Base-by-base conservation (phyloP, 352 stramenopile genomes). In the Globisporangium recalcitrans region DNA sequence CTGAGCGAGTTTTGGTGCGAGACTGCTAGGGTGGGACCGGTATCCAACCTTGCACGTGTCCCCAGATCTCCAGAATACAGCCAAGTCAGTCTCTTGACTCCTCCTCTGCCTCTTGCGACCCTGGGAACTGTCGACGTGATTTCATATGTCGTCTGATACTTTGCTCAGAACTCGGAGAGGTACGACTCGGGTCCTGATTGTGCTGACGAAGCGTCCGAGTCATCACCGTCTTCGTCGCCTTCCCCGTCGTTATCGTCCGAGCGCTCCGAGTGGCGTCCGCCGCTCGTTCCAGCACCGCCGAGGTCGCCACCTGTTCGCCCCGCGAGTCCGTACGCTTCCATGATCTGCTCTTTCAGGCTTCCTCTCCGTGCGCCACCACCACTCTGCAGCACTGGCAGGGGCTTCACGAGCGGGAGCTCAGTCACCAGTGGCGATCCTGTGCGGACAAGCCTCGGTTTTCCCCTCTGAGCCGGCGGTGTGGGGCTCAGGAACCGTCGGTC, bases 161-260 rank as follows among this genome's bases (percentile, higher is more conserved):
- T n/a, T 47, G 19, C 11, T 85, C 71, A 72, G 63, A 75, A 76
- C 22, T 70, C 70, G 4, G 68, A 69, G 3, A 59, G 49, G 44
- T 74, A 69, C 5, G 74, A 71, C 59, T 60, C 52, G 4, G 72
- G 72, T 34, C 77, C 61, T 0, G 73, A 83, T 21, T 64, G 55
- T 4, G 48, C 60, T 10, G 38, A 46, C 24, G 68, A 78, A 4
- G 54, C 55, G 3, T 60, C 52, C 53, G 62, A 70, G n/a, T 54
- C 53, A 0, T 76, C 63, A 4, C 44, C 68, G 36, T 69, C 60
- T 1, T 55, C 61, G 16, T 52, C 61, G 19, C 67, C 58, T 16
- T 73, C 71, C 3, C 74, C 65, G 32, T 79, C 67, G 4, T n/a
- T 31, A 29, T 29, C 36, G 29, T 52, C 49, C 22, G 60, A 53